A percentile compares a stretch with the other conserved stretches of the same genome.
Evolutionary conservation across 345 rosid genomes (phyloP).

Genomic region (Barbarea vulgaris): DNA sequence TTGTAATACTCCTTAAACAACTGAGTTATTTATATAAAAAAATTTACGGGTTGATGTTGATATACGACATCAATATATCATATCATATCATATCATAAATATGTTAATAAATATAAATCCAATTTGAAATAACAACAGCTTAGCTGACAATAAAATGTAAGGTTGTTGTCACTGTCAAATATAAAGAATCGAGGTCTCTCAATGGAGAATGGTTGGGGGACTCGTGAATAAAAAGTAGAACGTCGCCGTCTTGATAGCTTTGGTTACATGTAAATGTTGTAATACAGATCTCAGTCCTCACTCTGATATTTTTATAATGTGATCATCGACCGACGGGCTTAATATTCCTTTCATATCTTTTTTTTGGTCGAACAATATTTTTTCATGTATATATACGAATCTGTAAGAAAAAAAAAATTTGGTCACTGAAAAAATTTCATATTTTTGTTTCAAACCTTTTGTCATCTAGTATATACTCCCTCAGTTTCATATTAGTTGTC

Average conservation of each 20-base stretch:
- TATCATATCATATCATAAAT: too few species aligned
- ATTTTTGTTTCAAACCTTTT: neutral
- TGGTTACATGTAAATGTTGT: neutral
- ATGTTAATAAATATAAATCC: neutral
- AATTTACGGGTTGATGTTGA: neutral
- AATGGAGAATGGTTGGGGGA: slow-evolving; percentile 21
- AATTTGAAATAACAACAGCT: neutral
- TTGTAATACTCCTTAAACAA: neutral
- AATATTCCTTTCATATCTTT: neutral
- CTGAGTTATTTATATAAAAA: neutral
- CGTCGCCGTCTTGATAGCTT: slow-evolving; percentile 36
- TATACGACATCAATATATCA: too few species aligned
- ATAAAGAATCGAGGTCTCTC: slow-evolving; percentile 30
- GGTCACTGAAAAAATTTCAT: neutral
- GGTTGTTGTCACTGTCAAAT: slow-evolving; percentile 31
- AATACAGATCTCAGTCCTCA: slow-evolving; percentile 1
- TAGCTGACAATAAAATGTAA: slow-evolving; percentile 16
- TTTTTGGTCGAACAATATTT: neutral
- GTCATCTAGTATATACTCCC: too few species aligned
- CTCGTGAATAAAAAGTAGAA: slow-evolving; percentile 35
- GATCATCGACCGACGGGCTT: slow-evolving; percentile 31
- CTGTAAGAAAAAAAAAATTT: slow-evolving; percentile 1
- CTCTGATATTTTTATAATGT: slow-evolving; percentile 15
- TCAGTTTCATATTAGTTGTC: too few species aligned
- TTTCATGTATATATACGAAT: neutral